phyloP scores from a whole-genome alignment of 768 basidiomycete genomes.

The Boletellus ananas region DNA sequence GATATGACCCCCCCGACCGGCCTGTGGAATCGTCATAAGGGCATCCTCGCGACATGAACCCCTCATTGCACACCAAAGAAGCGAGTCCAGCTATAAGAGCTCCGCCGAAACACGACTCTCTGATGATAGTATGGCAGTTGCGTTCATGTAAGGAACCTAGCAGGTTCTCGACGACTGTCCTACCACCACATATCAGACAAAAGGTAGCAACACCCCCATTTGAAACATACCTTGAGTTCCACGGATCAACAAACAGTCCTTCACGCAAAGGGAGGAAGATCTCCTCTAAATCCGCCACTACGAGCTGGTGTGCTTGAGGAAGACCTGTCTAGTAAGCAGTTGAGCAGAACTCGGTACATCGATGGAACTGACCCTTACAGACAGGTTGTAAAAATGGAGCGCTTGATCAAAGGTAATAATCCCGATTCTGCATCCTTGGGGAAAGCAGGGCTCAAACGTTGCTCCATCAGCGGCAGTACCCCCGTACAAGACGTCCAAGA shows the following conservation, averaged over 20 bases:
- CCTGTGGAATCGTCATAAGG: conserved; percentile 33
- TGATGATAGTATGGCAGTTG: conserved; percentile 45
- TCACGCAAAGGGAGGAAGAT: conserved; percentile 75
- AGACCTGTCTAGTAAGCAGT: conserved; percentile 38
- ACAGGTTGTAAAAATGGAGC: conserved; percentile 86
- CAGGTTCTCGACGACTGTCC: conserved; percentile 60
- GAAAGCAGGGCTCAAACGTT: conserved; percentile 47
- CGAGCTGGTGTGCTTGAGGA: conserved; percentile 59
- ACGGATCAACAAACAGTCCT: conserved; percentile 75
- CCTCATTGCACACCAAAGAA: conserved; percentile 51
- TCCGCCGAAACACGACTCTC: conserved; percentile 72
- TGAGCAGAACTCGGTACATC: conserved; percentile 15
- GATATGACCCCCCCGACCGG: conserved; percentile 74
- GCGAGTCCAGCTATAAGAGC: conserved; percentile 69
- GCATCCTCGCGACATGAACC: conserved; percentile 11
- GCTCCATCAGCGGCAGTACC: conserved; percentile 39
- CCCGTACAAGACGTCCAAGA: conserved; percentile 67
- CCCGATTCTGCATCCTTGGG: conserved; percentile 54
- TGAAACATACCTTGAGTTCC: conserved; percentile 58
- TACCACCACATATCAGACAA: conserved; percentile 28
- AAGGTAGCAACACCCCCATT: neutral
- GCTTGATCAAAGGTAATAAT: conserved; percentile 79
- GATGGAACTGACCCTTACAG: conserved; percentile 48
- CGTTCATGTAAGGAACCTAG: conserved; percentile 62
- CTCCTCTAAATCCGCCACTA: conserved; percentile 89